phyloP scores from a whole-genome alignment of 345 rosid genomes.

The Fremontodendron californicum region DNA sequence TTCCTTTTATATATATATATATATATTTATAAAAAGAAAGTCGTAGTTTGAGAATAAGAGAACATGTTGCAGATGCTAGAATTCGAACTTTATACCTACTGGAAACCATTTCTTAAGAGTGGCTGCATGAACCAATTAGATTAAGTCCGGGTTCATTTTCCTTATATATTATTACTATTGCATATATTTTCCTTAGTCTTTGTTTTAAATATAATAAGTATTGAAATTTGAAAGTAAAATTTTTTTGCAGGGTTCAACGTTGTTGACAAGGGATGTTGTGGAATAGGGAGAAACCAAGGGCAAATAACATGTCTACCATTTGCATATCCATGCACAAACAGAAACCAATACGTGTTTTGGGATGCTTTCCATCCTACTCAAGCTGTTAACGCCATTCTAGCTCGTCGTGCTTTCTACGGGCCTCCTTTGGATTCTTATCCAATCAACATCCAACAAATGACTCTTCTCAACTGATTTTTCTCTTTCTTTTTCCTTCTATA shows the following conservation, averaged over 20 bases:
- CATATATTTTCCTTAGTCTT: neutral
- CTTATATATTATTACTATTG: too few species aligned
- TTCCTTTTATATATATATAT: too few species aligned
- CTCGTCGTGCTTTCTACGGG: slow-evolving; percentile 60
- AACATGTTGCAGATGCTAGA: too few species aligned
- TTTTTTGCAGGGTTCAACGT: slow-evolving; percentile 60
- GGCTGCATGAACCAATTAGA: too few species aligned
- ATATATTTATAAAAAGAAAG: too few species aligned
- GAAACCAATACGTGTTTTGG: slow-evolving; percentile 67
- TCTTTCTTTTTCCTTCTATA: neutral
- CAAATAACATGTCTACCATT: slow-evolving; percentile 71
- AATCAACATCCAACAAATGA: slow-evolving; percentile 70
- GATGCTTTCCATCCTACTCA: slow-evolving; percentile 92
- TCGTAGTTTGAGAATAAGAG: too few species aligned
- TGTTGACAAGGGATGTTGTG: slow-evolving; percentile 73
- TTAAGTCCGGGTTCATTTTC: too few species aligned
- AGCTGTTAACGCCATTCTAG: slow-evolving; percentile 56
- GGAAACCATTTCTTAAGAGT: too few species aligned
- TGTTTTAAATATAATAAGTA: neutral
- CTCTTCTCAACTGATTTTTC: slow-evolving; percentile 32
- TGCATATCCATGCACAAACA: slow-evolving; percentile 49
- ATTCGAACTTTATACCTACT: too few species aligned
- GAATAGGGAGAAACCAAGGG: slow-evolving; percentile 62
- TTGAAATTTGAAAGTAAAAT: neutral
- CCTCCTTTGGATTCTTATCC: slow-evolving; percentile 59